phyloP scores from a whole-genome alignment of 1,284 basidiomycete species.

The Apiotrichum montevideense region DNA sequence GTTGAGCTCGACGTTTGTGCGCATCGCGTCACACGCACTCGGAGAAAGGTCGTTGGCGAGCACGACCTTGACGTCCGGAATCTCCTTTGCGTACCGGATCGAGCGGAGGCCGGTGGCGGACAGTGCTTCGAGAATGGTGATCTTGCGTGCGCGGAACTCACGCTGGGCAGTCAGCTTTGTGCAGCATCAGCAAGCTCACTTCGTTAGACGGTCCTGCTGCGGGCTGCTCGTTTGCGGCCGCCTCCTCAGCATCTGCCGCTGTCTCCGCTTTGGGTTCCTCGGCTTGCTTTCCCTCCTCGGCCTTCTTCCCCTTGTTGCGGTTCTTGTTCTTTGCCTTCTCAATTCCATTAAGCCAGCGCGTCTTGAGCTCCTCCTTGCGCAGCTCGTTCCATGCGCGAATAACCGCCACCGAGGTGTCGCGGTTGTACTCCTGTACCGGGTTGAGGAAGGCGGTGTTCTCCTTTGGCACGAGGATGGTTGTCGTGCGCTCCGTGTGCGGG shows the following conservation, averaged over 20 bases:
- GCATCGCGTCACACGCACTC: slow-evolving; percentile 79
- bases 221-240: slow-evolving; percentile 6
- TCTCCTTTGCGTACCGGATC: slow-evolving; percentile 96
- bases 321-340: slow-evolving; percentile 12
- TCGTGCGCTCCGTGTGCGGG: slow-evolving; percentile 76
- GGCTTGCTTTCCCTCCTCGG: slow-evolving; percentile 15
- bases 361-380: slow-evolving; percentile 53
- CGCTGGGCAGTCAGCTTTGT: too few relatives aligned
- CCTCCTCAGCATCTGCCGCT: slow-evolving; percentile 9
- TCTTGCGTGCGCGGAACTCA: slow-evolving; percentile 45
- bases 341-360: slow-evolving; percentile 44
- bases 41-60: slow-evolving; percentile 90
- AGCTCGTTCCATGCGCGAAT: slow-evolving; percentile 67
- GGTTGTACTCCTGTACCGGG: slow-evolving; percentile 97
- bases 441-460: slow-evolving; percentile 85
- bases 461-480: slow-evolving; percentile 71
- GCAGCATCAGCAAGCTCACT: slow-evolving; percentile 1
- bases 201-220: slow-evolving; percentile 21
- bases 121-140: slow-evolving; percentile 87
- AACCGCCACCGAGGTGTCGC: slow-evolving; percentile 83
- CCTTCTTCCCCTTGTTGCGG: neutral
- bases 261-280: slow-evolving; percentile 10
- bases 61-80: slow-evolving; percentile 83
- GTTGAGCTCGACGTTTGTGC: slow-evolving; percentile 82
- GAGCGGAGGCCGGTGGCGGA: slow-evolving; percentile 92